Evolutionary conservation across 305 asterid species (phyloP).

Genomic region (Solanum aculeatissimum): DNA sequence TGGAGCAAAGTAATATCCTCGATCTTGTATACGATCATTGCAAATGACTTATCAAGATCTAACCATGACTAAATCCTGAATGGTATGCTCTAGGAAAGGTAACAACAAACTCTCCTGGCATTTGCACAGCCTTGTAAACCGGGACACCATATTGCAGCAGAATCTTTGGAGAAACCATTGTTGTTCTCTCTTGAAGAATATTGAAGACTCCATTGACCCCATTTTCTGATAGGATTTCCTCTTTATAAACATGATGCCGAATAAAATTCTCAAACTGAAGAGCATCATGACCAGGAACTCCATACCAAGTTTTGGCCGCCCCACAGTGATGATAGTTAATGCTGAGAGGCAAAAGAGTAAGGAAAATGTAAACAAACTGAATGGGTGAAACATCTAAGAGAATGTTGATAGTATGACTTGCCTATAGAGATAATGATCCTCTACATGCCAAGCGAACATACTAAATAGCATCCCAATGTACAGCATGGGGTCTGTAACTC

Average conservation of each 20-base stretch:
- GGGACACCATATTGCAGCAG: constrained; percentile 21
- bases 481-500: constrained; percentile 41
- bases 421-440: constrained; percentile 41
- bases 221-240: constrained; percentile 10
- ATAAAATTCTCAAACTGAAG: constrained; percentile 20
- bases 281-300: constrained; percentile 31
- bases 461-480: constrained; percentile 46
- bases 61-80: constrained; percentile 44
- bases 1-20: background rate
- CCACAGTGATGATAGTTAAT: constrained; percentile 43
- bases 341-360: constrained; percentile 4
- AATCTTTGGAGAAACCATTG: constrained; percentile 30
- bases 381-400: background rate
- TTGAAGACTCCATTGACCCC: constrained; percentile 23
- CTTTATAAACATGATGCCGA: constrained; percentile 3
- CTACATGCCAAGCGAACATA: constrained; percentile 48
- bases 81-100: constrained; percentile 44
- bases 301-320: constrained; percentile 41
- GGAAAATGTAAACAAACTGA: background rate
- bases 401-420: background rate
- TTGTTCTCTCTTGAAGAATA: constrained; percentile 29
- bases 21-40: background rate
- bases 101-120: constrained; percentile 34
- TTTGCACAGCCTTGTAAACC: constrained; percentile 27
- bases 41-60: background rate